These are phyloP conservation scores for Aureobasidium mangrovei DNA, from an alignment of 2,329 filamentous ascomycete genomes.

Conservation along the genomic window DNA sequence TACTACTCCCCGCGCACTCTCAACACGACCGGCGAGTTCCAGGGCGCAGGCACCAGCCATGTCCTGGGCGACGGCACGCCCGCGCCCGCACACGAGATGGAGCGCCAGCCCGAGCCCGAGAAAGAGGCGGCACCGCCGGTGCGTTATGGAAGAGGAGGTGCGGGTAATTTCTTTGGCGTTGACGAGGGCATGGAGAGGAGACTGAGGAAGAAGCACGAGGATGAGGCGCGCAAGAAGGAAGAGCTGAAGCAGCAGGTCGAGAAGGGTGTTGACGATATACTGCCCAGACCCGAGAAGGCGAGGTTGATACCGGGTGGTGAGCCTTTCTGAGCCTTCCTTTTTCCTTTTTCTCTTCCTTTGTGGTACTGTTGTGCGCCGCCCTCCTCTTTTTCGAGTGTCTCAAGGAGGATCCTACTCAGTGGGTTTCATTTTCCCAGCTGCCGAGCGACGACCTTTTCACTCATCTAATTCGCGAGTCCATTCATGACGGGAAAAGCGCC, in stretches of 20 bases:
- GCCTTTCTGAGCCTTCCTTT: slow-evolving; percentile 16
- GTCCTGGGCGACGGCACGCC: slow-evolving; percentile 19
- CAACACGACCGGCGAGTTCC: slow-evolving; percentile 31
- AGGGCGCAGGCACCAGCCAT: slow-evolving; percentile 18
- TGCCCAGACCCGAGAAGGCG: slow-evolving; percentile 33
- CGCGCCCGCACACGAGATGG: background rate
- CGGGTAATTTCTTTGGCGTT: slow-evolving; percentile 38
- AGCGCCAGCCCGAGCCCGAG: background rate
- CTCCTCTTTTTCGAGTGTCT: background rate
- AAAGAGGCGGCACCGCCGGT: background rate
- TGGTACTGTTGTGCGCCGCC: background rate
- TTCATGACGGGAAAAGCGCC: too few relatives aligned
- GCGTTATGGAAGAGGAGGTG: slow-evolving; percentile 34
- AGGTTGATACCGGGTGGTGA: slow-evolving; percentile 27
- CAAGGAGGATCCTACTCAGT: too few relatives aligned
- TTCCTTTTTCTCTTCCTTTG: background rate
- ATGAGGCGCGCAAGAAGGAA: slow-evolving; percentile 21
- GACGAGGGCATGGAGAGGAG: slow-evolving; percentile 27
- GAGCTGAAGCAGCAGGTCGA: slow-evolving; percentile 30
- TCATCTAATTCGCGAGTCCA: too few relatives aligned
- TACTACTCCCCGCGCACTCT: slow-evolving; percentile 37
- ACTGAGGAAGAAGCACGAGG: slow-evolving; percentile 21
- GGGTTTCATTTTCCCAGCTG: too few relatives aligned
- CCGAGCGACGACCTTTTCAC: too few relatives aligned
- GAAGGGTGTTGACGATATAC: slow-evolving; percentile 31